Evolutionary conservation across 345 rosid species (phyloP), one percentile per base, ranked within the genome.

Genomic region (Cardamine chenopodiifolia): DNA sequence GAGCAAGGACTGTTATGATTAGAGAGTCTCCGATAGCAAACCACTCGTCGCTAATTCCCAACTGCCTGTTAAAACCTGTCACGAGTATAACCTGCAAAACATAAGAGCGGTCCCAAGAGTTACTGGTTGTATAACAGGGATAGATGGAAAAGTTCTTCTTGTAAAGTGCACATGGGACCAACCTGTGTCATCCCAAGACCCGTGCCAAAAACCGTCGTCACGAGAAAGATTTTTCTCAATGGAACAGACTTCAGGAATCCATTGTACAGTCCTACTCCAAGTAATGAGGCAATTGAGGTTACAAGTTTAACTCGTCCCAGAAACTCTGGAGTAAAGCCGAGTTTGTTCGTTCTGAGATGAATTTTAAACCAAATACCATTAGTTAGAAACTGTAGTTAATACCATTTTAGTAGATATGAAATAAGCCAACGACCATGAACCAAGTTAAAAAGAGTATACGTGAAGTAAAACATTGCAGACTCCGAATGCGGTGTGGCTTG

Each of bases 401-500:
- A 42, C 70, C 23, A 75, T 68, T 22, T 20, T 22, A 52, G 18
- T 53, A 14, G 15, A 34, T 18, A 56, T 18, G 47, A 52, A 18
- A 48, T 62, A 78, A 25, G 28, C 44, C 26, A 26, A 5, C 20
- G 57, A 29, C 42, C 18, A 17, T 52, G 45, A 62, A 34, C 23
- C 8, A 61, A 66, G 59, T 44, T 23, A 37, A 67, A 57, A 18
- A 32, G 68, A 25, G 73, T 86, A 70, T 88, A 92, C 99, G 96
- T 88, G 90, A 92, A 95, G 85, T 85, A 92, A 87, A 95, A 92
- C 97, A 92, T 86, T 66, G 98, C 99, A 60, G 97, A 89, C 66
- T 95, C 99, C 22, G 99, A 95, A 8, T 89, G 98, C 2, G 98
- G 99, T n/a, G 98, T 95, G 75, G 97, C 90, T 86, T 95, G 99